A percentile compares a stretch with the other conserved stretches of the same genome.
phyloP scores from a whole-genome alignment of 179 eudicot genomes.

The Beta macrorhiza region DNA sequence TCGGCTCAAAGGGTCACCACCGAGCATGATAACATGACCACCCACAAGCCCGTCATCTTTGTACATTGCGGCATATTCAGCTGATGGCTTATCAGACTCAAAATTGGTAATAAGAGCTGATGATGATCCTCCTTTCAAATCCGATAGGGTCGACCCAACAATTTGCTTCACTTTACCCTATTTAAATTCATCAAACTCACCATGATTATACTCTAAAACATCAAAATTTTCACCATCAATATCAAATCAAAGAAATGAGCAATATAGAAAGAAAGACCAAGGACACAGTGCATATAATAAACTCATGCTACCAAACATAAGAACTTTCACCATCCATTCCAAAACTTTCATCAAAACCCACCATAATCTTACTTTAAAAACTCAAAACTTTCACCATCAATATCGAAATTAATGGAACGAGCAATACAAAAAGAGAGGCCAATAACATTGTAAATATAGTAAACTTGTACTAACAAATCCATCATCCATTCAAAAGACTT shows the following conservation, averaged over 20 bases:
- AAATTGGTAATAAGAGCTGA: constrained; percentile 69
- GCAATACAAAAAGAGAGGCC: no score
- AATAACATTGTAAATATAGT: no score
- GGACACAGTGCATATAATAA: no score
- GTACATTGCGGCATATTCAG: constrained; percentile 75
- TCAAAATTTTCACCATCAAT: background rate
- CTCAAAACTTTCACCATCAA: no score
- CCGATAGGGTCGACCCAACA: constrained; percentile 89
- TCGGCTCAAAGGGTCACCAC: constrained; percentile 83
- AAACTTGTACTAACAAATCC: no score
- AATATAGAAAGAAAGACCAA: no score
- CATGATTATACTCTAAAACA: background rate
- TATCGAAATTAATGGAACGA: no score
- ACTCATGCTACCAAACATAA: no score
- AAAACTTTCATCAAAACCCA: no score
- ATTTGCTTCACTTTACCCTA: constrained; percentile 99
- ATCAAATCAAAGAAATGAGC: background rate
- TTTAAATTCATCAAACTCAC: constrained; percentile 22
- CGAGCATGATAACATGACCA: constrained; percentile 95
- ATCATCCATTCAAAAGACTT: no score
- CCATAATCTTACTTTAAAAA: no score
- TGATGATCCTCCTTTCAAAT: constrained; percentile 47
- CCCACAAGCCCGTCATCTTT: constrained; percentile 80
- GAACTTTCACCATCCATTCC: no score
- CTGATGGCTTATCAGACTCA: constrained; percentile 84